Evolutionary conservation across 23 red algal species (phyloP).

Genomic region (Cyanidium caldarium): DNA sequence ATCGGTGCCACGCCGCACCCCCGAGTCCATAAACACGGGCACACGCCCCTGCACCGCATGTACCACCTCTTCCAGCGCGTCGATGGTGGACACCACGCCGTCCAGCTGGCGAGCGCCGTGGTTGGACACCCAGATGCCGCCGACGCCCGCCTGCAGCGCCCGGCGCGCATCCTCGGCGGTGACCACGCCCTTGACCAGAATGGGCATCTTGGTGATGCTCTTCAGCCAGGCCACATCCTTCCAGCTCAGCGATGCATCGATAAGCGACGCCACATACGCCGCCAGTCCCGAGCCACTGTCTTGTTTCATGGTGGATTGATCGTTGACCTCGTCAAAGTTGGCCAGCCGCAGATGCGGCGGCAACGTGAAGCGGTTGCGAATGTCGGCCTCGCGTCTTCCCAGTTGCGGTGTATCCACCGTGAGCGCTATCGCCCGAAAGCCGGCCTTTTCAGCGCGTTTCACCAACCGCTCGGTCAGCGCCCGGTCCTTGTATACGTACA

Average conservation of each 20-base stretch:
- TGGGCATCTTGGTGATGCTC: slow-evolving; percentile 28
- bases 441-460: slow-evolving; percentile 22
- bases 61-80: slow-evolving; percentile 40
- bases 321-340: slow-evolving; percentile 29
- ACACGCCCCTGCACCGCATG: slow-evolving; percentile 24
- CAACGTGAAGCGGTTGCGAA: slow-evolving; percentile 41
- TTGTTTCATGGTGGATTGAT: background rate
- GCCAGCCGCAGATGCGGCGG: slow-evolving; percentile 54
- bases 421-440: slow-evolving; percentile 42
- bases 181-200: slow-evolving; percentile 67
- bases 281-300: slow-evolving; percentile 16
- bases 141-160: slow-evolving; percentile 33
- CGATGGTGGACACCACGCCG: slow-evolving; percentile 27
- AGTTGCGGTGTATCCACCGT: slow-evolving; percentile 69
- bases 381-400: slow-evolving; percentile 53
- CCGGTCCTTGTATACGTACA: slow-evolving; percentile 66
- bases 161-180: slow-evolving; percentile 36
- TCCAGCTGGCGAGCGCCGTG: slow-evolving; percentile 84
- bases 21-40: slow-evolving; percentile 66
- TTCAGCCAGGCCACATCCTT: slow-evolving; percentile 41
- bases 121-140: slow-evolving; percentile 58
- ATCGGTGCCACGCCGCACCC: slow-evolving; percentile 59
- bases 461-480: slow-evolving; percentile 31
- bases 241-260: slow-evolving; percentile 40
- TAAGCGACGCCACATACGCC: slow-evolving; percentile 22